phyloP scores from a whole-genome alignment of 1,139 yeast species.

The Diutina rugosa region DNA sequence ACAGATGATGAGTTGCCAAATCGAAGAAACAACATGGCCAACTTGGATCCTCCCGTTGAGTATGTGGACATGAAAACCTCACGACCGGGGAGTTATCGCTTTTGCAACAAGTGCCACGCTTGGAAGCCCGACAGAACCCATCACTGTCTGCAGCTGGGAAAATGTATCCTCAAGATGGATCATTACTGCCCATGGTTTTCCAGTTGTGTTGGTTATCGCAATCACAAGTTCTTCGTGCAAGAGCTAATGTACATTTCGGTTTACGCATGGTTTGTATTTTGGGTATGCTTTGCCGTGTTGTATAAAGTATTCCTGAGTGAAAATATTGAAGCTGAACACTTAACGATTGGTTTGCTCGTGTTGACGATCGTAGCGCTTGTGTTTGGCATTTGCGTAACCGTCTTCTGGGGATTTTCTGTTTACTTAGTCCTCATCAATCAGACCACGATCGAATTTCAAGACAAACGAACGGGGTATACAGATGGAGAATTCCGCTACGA shows the following conservation, averaged over 20 bases:
- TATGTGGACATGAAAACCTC: neutral
- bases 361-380: conserved; percentile 47
- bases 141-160: conserved; percentile 66
- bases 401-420: conserved; percentile 47
- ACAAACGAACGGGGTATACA: conserved; percentile 30
- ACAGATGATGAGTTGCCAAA: neutral
- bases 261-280: conserved; percentile 29
- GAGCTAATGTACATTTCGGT: conserved; percentile 46
- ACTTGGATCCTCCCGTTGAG: neutral
- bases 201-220: conserved; percentile 70
- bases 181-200: conserved; percentile 98
- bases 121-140: conserved; percentile 96
- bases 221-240: conserved; percentile 72
- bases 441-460: conserved; percentile 79
- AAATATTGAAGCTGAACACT: conserved; percentile 17
- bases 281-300: conserved; percentile 26
- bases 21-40: neutral
- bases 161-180: conserved; percentile 69
- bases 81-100: conserved; percentile 22
- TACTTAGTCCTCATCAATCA: conserved; percentile 49
- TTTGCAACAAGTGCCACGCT: conserved; percentile 59
- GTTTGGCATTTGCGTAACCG: conserved; percentile 47
- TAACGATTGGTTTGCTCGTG: conserved; percentile 50
- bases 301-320: conserved; percentile 38
- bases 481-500: conserved; percentile 18